Conservation (phyloP, 192 early-diverging fungal genomes). For the Podila horticola region DNA sequence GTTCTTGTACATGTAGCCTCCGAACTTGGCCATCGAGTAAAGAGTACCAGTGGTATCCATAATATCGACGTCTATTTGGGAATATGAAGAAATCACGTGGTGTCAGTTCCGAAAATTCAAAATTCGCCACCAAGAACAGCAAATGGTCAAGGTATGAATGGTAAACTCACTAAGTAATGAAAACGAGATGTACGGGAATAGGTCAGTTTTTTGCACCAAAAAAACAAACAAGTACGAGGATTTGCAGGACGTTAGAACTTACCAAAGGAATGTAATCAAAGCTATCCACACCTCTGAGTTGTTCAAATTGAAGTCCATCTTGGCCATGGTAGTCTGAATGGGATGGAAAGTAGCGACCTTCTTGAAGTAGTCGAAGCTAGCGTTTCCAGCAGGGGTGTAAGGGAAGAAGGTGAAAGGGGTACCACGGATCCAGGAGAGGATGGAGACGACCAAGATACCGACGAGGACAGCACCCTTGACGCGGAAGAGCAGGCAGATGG, state of each 20-base stretch:
- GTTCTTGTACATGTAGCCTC: slow-evolving; percentile 70
- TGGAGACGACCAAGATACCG: slow-evolving; percentile 72
- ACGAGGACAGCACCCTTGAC: slow-evolving; percentile 77
- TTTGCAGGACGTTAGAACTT: no score
- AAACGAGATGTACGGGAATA: no score
- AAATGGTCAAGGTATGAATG: no score
- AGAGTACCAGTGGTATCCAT: slow-evolving; percentile 84
- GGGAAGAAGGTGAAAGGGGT: slow-evolving; percentile 79
- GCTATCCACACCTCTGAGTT: slow-evolving; percentile 76
- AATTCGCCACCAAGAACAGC: no score
- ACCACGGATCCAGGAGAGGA: slow-evolving; percentile 77
- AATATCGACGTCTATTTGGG: slow-evolving; percentile 70
- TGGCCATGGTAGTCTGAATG: slow-evolving; percentile 60
- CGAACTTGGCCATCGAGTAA: slow-evolving; percentile 84
- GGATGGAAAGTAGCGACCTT: slow-evolving; percentile 70
- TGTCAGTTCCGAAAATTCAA: no score
- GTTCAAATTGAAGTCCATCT: slow-evolving; percentile 68
- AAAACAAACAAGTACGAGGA: no score
- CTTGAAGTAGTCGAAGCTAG: slow-evolving; percentile 72
- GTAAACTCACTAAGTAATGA: no score
- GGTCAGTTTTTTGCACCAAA: no score
- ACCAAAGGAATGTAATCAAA: slow-evolving; percentile 73
- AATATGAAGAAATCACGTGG: background rate
- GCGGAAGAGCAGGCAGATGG: slow-evolving; percentile 66
- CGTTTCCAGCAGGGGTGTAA: slow-evolving; percentile 64